Percentiles rank a stretch among this genome's conserved stretches.
Evolutionary conservation across 257 asterid species (phyloP).

Genomic region (Perilla frutescens): DNA sequence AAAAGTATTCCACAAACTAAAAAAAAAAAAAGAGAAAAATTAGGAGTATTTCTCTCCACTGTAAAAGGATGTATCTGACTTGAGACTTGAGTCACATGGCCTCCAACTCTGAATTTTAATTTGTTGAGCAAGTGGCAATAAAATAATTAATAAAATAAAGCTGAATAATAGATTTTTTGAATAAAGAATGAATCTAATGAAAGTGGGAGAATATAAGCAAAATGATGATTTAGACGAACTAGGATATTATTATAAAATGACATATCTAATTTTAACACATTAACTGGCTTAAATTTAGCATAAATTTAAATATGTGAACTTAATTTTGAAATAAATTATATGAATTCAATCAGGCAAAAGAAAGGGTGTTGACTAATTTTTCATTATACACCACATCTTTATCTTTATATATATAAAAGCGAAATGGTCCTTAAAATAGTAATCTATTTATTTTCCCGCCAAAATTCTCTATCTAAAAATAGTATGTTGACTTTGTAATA

Average conservation of each 20-base stretch:
- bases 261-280: no score
- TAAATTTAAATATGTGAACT: no score
- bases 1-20: background rate
- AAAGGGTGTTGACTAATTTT: no score
- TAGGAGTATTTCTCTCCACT: constrained; percentile 2
- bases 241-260: background rate
- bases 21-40: background rate
- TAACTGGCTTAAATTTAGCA: no score
- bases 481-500: no score
- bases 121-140: background rate
- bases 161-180: background rate
- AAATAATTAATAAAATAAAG: background rate
- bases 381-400: no score
- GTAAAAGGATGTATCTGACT: background rate
- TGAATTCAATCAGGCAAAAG: no score
- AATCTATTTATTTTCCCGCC: no score
- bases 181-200: background rate
- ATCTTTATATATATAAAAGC: no score
- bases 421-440: no score
- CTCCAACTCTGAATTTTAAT: background rate
- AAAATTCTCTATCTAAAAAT: no score
- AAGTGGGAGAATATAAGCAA: background rate
- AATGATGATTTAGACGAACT: background rate
- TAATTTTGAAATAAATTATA: no score
- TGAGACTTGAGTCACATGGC: background rate